Percentiles rank a stretch among this genome's conserved stretches.
Conservation (phyloP, 495 filamentous ascomycete species). For the Viridothelium virens region DNA sequence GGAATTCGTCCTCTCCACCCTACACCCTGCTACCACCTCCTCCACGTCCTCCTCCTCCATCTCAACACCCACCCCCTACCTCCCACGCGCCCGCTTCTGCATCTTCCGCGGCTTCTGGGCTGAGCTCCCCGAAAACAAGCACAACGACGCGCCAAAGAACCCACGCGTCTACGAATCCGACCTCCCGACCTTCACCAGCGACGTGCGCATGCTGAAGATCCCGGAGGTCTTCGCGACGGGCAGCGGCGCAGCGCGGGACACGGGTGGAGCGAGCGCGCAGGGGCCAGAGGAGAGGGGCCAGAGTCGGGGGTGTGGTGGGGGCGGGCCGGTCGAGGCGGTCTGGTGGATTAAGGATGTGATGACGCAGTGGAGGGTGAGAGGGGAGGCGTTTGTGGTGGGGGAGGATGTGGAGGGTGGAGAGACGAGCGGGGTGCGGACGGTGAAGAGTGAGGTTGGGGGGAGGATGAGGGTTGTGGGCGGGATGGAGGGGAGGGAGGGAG, state of each 20-base stretch:
- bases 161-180: slow-evolving; percentile 63
- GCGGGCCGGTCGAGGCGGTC: slow-evolving; percentile 66
- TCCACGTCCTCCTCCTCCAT: slow-evolving; percentile 44
- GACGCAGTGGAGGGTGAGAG: slow-evolving; percentile 80
- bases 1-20: slow-evolving; percentile 64
- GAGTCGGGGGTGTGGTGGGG: slow-evolving; percentile 50
- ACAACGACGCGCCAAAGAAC: slow-evolving; percentile 60
- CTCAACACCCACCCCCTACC: slow-evolving; percentile 29
- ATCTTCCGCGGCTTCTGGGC: slow-evolving; percentile 82
- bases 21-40: slow-evolving; percentile 40
- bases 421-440: slow-evolving; percentile 39
- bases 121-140: slow-evolving; percentile 56
- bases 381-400: slow-evolving; percentile 52
- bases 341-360: slow-evolving; percentile 68
- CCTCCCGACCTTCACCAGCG: slow-evolving; percentile 74
- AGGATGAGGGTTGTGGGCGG: slow-evolving; percentile 36
- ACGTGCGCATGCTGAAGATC: slow-evolving; percentile 77
- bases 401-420: slow-evolving; percentile 45
- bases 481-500: slow-evolving; percentile 28
- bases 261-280: slow-evolving; percentile 30
- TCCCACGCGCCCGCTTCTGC: slow-evolving; percentile 56
- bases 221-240: slow-evolving; percentile 52
- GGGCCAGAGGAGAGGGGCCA: slow-evolving; percentile 32
- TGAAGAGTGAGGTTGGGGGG: slow-evolving; percentile 43
- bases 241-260: slow-evolving; percentile 30